Evolutionary conservation across 345 rosid genomes (phyloP), one percentile per base, ranked within the genome.

Genomic region (Gossypium rotundifolium): DNA sequence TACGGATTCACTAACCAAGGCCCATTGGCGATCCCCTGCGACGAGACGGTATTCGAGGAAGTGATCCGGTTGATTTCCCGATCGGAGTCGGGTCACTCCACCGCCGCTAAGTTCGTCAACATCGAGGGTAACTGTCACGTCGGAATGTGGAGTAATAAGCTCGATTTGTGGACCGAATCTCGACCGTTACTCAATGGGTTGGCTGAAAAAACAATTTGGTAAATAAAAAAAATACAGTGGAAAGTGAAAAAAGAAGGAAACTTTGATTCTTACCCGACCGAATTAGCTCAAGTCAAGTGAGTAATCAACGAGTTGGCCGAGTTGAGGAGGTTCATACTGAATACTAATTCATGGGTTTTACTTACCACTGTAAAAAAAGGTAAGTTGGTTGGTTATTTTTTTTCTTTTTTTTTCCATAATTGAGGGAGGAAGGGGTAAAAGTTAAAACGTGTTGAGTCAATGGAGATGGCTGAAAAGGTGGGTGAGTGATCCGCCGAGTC

Each of bases 11-110:
- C 16, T 59, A 59, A 59, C 64, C 64, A 59, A 23, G 64, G 64
- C 38, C 64, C 64, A 59, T 12, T 59, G 64, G 64, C 38, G 64
- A 59, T 59, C 64, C 64, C 64, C 38, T 59, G 64, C 40, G 64
- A 59, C 64, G 64, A 59, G 64, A 11, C 38, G 17, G 64, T 11
- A 23, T 59, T 59, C 64, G 64, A 59, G 25, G 64, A 59, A 59
- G 64, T 59, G 9, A 59, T 59, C 64, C 64, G 17, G 64, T 12
- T 59, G 13, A 59, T 59, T 59, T 59, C 40, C 40, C 64, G 64
- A 40, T 59, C 64, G n/a, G 64, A 59, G 17, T 12, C 17, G 40
- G 64, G 64, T 25, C n/a, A 59, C 3, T 0, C 64, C 38, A 9
- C 40, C 9, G 0, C 64, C 17, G 17, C 40, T 7, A 59, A 25